These are phyloP conservation scores for Hypoxylon sp. DNA, from an alignment of 2,329 filamentous ascomycete genomes.

Conservation along the genomic window DNA sequence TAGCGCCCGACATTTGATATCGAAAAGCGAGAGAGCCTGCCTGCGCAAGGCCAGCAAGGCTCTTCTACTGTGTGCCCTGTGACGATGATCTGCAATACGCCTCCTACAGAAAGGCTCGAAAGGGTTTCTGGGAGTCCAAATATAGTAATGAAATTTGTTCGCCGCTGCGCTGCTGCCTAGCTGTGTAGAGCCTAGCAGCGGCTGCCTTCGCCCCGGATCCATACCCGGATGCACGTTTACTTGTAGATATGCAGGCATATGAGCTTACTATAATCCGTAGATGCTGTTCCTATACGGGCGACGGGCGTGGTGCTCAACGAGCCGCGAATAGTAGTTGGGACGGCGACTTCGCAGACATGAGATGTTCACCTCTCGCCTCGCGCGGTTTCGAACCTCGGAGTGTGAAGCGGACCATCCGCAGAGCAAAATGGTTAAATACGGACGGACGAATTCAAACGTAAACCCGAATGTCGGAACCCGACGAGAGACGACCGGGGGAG, in stretches of 20 bases:
- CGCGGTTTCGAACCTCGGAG: neutral
- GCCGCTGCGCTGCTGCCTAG: slow-evolving; percentile 20
- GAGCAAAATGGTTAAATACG: no score
- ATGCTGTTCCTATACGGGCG: slow-evolving; percentile 6
- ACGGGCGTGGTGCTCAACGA: slow-evolving; percentile 7
- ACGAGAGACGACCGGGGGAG: neutral
- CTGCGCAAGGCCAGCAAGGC: slow-evolving; percentile 1
- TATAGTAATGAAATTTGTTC: neutral
- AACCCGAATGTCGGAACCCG: neutral
- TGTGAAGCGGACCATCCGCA: neutral
- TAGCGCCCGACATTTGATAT: neutral
- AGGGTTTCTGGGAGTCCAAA: neutral
- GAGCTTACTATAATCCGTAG: slow-evolving; percentile 24
- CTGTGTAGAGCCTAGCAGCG: slow-evolving; percentile 4
- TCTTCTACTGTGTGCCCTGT: neutral
- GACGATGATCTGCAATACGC: neutral
- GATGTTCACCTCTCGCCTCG: neutral
- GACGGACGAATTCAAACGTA: no score
- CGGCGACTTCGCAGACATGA: slow-evolving; percentile 14
- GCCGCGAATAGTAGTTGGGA: neutral
- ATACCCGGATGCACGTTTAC: slow-evolving; percentile 22
- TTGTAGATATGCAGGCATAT: neutral
- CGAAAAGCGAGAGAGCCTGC: no score
- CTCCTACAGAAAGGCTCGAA: neutral
- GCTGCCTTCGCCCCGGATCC: slow-evolving; percentile 23